A percentile compares a stretch with the other conserved stretches of the same genome.
Conservation (phyloP, 495 filamentous ascomycete species). For the Cairneyella variabilis region DNA sequence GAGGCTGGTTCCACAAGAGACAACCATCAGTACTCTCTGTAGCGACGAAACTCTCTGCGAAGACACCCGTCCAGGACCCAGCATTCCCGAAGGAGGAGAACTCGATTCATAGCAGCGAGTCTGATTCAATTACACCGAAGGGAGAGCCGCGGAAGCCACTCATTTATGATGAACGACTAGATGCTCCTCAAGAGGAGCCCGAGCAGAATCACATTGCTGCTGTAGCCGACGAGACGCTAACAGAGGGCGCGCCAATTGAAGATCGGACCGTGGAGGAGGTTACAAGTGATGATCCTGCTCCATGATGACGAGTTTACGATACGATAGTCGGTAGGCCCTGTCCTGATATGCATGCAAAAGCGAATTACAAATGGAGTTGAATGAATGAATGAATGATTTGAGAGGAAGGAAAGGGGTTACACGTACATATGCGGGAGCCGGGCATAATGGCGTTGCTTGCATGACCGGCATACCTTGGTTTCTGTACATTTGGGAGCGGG, state of each 20-base stretch:
- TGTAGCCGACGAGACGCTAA: too few relatives aligned
- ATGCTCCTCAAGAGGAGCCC: not conserved
- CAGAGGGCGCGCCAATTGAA: too few relatives aligned
- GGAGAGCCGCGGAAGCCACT: not conserved
- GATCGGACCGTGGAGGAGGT: not conserved
- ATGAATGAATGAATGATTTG: too few relatives aligned
- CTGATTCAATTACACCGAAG: slow-evolving; percentile 15
- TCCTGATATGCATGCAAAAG: too few relatives aligned
- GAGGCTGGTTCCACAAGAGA: slow-evolving; percentile 61
- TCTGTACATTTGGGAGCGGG: not conserved
- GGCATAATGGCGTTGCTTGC: too few relatives aligned
- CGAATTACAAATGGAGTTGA: too few relatives aligned
- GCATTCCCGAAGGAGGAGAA: not conserved
- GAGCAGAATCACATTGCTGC: not conserved
- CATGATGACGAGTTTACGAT: too few relatives aligned
- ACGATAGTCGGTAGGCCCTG: too few relatives aligned
- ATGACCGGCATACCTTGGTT: not conserved
- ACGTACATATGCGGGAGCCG: not conserved
- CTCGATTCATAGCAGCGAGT: slow-evolving; percentile 12
- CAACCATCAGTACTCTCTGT: not conserved
- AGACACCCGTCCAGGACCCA: slow-evolving; percentile 1
- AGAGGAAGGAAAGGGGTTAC: not conserved
- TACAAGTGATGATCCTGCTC: not conserved
- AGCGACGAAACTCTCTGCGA: not conserved
- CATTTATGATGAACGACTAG: slow-evolving; percentile 9